Conservation (phyloP, 768 basidiomycete species). For the Asterophora lycoperdoides region DNA sequence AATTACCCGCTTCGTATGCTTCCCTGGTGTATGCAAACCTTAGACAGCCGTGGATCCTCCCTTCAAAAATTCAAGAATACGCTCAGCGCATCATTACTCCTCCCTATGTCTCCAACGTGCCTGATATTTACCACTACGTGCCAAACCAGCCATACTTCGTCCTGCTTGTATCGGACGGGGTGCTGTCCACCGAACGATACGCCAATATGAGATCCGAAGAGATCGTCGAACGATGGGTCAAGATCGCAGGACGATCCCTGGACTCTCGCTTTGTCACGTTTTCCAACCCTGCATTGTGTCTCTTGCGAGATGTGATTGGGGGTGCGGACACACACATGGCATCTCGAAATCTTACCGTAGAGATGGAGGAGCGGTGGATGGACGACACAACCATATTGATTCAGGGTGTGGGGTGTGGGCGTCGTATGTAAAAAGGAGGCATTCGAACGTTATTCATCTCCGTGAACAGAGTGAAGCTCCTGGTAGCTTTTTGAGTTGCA, state of each 20-base stretch:
- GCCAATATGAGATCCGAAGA: conserved; percentile 8
- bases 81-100: conserved; percentile 34
- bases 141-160: conserved; percentile 31
- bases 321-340: conserved; percentile 29
- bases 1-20: conserved; percentile 31
- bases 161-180: conserved; percentile 41
- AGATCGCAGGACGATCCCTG: conserved; percentile 3
- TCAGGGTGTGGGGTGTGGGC: conserved; percentile 18
- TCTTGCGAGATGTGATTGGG: conserved; percentile 41
- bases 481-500: conserved; percentile 27
- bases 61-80: conserved; percentile 28
- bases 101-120: conserved; percentile 40
- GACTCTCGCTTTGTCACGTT: conserved; percentile 1
- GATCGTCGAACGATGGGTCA: conserved; percentile 4
- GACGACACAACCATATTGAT: conserved; percentile 45
- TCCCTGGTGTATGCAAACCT: conserved; percentile 3
- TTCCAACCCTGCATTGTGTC: conserved; percentile 31
- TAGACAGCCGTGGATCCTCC: conserved; percentile 30
- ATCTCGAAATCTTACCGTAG: conserved; percentile 40
- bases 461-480: neutral
- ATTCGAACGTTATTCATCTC: neutral
- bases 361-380: conserved; percentile 41
- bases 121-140: conserved; percentile 36
- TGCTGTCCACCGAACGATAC: conserved; percentile 18
- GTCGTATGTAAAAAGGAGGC: neutral